Evolutionary conservation across 208 protist genomes (phyloP), one percentile per base, ranked within the genome.

Genomic region (Trypanosomatidae sp.): DNA sequence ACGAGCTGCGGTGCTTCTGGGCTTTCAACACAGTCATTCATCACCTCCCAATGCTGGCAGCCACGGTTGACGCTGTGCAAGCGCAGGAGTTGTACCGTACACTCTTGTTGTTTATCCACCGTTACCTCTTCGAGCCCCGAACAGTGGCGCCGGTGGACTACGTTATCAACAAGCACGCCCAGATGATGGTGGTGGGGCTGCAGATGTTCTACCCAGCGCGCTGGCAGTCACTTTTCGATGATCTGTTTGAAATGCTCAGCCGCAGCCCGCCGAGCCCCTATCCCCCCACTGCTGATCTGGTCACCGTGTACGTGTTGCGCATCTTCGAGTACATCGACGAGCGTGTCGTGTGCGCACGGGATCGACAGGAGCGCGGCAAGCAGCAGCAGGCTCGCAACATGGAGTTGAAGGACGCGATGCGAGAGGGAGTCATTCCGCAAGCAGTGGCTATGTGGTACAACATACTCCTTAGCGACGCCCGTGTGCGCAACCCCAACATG

Each of bases 301-400:
- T 85, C 1, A 87, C 79, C 9, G 68, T 90, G 1, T 95, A 95
- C 65, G 77, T 92, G 41, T 59, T 96, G 33, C 85, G 89, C 47
- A 66, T 96, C n/a, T 94, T 96, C 71, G 88, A 96, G 76, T 92
- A 87, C 73, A 81, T 96, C 66, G 89, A 96, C 71, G 91, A 96
- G 69, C 81, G 83, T 22, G 87, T 95, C 8, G 88, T 95, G 65
- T 87, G 76, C n/a, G 86, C 90, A 67, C 85, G 84, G 2, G 81
- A 81, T 41, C 86, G 82, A 2, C 73, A 79, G 71, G 85, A 92
- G 65, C 81, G 81, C 5, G 80, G 86, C 25, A 79, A 80, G 28
- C 79, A 92, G 59, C 83, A 91, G 74, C 80, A 87, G 2, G 76
- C 73, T 41, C 85, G 86, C 8, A 82, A 92, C 70, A 95, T 92